phyloP scores from a whole-genome alignment of 179 eudicot species.

The Camellia oleifera region DNA sequence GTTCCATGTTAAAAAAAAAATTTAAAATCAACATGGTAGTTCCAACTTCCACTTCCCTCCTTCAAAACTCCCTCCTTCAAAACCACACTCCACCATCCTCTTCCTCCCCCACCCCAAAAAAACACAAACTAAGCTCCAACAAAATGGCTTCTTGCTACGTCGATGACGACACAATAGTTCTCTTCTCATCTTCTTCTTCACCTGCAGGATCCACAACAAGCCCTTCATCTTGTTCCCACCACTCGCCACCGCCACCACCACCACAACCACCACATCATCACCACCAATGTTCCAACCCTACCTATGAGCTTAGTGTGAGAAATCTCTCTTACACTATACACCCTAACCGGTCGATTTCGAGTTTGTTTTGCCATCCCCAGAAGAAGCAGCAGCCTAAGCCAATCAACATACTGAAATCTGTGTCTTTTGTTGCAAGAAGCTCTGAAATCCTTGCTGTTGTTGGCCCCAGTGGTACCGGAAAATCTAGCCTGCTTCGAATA shows the following conservation, averaged over 20 bases:
- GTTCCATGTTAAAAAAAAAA: no score
- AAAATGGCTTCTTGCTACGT: conserved; percentile 52
- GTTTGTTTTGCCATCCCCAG: neutral
- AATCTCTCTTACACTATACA: conserved; percentile 72
- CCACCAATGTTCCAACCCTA: conserved; percentile 18
- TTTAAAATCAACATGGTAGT: conserved; percentile 23
- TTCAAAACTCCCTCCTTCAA: conserved; percentile 12
- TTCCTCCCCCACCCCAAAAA: neutral
- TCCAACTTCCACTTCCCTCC: conserved; percentile 35
- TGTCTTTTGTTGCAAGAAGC: conserved; percentile 59
- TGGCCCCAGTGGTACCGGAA: conserved; percentile 95
- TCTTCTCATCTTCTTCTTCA: conserved; percentile 60
- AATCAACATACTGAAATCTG: conserved; percentile 58
- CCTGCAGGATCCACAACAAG: conserved; percentile 33
- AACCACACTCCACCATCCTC: neutral
- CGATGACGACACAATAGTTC: conserved; percentile 60
- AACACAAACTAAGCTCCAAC: neutral
- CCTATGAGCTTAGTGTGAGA: conserved; percentile 43
- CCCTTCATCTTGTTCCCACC: conserved; percentile 42
- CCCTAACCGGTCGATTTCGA: conserved; percentile 18
- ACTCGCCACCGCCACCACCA: conserved; percentile 36
- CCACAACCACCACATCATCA: no score
- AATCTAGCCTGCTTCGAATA: conserved; percentile 65
- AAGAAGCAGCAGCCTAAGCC: conserved; percentile 31
- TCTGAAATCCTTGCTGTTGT: conserved; percentile 73